Conservation (phyloP, 2,329 filamentous ascomycete species). For the Diaporthe sp. region DNA sequence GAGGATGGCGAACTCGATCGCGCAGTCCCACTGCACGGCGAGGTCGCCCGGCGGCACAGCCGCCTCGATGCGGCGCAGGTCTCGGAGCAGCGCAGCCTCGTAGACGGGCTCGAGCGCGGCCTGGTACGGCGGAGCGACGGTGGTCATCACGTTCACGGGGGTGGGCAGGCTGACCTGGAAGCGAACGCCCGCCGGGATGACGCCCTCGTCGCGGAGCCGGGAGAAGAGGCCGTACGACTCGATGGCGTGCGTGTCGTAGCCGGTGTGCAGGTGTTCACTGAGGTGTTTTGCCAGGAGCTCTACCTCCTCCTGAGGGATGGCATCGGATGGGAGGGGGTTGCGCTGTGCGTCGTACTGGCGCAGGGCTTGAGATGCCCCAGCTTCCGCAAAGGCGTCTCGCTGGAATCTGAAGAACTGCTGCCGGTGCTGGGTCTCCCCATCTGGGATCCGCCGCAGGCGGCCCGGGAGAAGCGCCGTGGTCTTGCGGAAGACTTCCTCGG, state of each 20-base stretch:
- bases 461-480: conserved; percentile 11
- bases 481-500: conserved; percentile 5
- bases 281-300: neutral
- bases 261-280: neutral
- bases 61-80: conserved; percentile 21
- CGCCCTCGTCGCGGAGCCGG: conserved; percentile 15
- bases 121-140: neutral
- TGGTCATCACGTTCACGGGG: neutral
- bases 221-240: conserved; percentile 14
- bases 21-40: conserved; percentile 25
- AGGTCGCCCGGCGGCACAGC: conserved; percentile 15
- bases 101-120: conserved; percentile 13
- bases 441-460: neutral
- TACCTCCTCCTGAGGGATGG: neutral
- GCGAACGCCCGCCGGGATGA: conserved; percentile 1
- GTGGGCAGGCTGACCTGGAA: conserved; percentile 31
- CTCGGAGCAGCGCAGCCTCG: conserved; percentile 7
- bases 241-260: conserved; percentile 17
- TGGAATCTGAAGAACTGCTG: neutral
- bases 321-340: neutral
- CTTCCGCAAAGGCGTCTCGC: neutral
- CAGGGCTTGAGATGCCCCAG: conserved; percentile 10
- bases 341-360: conserved; percentile 10
- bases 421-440: conserved; percentile 16
- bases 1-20: conserved; percentile 7